These are phyloP conservation scores for Cephalotrichum gorgonifer DNA, from an alignment of 2,329 filamentous ascomycete species.

Conservation along the genomic window DNA sequence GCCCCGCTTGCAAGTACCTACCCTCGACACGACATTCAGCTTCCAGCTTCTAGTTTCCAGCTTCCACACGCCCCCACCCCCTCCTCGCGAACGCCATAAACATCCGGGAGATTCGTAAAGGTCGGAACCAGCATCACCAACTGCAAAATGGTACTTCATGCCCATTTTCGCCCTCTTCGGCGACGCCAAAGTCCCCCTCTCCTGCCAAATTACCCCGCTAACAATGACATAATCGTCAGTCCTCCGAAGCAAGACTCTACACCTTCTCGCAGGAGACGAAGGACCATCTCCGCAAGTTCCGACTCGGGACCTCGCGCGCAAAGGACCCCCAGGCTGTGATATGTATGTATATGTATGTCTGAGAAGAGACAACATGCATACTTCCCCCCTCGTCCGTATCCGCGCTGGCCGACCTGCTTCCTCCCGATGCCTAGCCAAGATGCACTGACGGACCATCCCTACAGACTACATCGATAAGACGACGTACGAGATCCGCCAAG, in stretches of 20 bases:
- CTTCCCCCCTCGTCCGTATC: background rate
- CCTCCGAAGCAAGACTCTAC: constrained; percentile 83
- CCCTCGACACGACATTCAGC: too few relatives aligned
- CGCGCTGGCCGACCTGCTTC: background rate
- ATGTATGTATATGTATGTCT: constrained; percentile 75
- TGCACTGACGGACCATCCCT: background rate
- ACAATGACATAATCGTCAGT: constrained; percentile 18
- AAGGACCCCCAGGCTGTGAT: constrained; percentile 85
- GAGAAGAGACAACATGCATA: background rate
- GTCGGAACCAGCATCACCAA: background rate
- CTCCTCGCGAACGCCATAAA: too few relatives aligned
- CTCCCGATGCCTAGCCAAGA: background rate
- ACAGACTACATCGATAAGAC: constrained; percentile 50
- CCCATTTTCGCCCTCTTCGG: background rate
- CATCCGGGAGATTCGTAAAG: too few relatives aligned
- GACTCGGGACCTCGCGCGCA: constrained; percentile 77
- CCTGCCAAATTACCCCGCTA: constrained; percentile 2
- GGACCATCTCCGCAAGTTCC: constrained; percentile 87
- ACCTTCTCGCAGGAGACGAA: constrained; percentile 87
- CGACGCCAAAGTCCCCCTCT: background rate
- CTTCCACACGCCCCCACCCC: too few relatives aligned
- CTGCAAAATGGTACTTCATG: background rate
- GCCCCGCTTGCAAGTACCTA: too few relatives aligned
- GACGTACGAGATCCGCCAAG: constrained; percentile 79
- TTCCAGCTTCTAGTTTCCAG: too few relatives aligned